Base-by-base conservation (phyloP, 306 rosid species). In the Hylodesmum podocarpum region DNA sequence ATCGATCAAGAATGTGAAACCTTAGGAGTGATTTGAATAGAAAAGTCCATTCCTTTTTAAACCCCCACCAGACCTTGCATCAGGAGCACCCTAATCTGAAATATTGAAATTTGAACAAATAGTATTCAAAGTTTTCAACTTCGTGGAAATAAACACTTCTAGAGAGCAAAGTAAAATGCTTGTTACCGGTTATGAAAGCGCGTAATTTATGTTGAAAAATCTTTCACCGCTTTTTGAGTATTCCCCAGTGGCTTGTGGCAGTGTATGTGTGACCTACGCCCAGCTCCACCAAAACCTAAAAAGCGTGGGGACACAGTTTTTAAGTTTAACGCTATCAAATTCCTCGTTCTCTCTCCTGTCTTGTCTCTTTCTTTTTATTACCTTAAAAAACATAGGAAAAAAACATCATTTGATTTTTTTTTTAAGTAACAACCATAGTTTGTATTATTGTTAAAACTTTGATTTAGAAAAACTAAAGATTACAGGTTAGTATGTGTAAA, bases 11-110 rank as follows among this genome's bases (percentile, higher is more conserved):
- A 65, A 57, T 25, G 68, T 11, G 62, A 25, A 77, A 72, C 55
- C 77, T 74, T 66, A 43, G 58, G 12, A 44, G 70, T 72, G 62
- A 75, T 16, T 44, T 25, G 18, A 75, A 50, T 54, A 65, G 53
- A 50, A 68, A 73, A 76, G 80, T 78, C 29, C 91, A 85, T 88
- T 78, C 82, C 82, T 58, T 28, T 58, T 14, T 15, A 13, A 28
- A 11, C 65, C 18, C 57, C 37, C 65, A 58, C 39, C 36, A 58
- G 28, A 16, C 18, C 47, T 63, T 61, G 25, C 66, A 14, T 31
- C 66, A 43, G 41, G 37, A 11, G 15, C 39, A 75, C 75, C 85
- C 69, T 47, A 76, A 44, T 86, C 90, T 85, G 93, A 66, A 84
- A 81, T 13, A 4, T 44, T 37, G 27, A 63, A 66, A 66, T 10